Evolutionary conservation across 1,139 yeast genomes (phyloP).

Genomic region (Candida neerlandica): DNA sequence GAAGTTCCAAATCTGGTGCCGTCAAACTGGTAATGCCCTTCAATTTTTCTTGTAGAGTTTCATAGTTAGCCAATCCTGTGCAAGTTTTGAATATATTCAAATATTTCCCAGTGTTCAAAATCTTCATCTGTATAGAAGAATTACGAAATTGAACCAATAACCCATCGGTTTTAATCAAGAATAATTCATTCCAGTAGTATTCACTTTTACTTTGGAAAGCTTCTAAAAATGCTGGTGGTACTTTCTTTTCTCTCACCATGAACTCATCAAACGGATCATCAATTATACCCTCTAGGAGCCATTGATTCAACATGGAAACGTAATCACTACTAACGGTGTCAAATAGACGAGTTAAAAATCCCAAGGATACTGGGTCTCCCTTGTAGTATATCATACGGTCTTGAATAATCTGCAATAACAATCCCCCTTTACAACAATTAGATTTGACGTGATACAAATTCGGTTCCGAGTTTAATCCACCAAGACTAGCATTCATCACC

Average conservation of each 20-base stretch:
- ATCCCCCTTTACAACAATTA: slow-evolving; percentile 67
- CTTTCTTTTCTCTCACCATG: slow-evolving; percentile 54
- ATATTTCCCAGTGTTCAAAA: slow-evolving; percentile 83
- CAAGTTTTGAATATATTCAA: slow-evolving; percentile 72
- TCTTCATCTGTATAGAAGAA: slow-evolving; percentile 60
- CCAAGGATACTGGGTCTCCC: slow-evolving; percentile 65
- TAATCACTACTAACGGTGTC: slow-evolving; percentile 66
- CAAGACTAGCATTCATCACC: slow-evolving; percentile 30
- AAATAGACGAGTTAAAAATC: slow-evolving; percentile 55
- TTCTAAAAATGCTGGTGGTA: slow-evolving; percentile 31
- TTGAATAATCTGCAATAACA: slow-evolving; percentile 64
- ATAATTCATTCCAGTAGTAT: slow-evolving; percentile 86
- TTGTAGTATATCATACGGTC: slow-evolving; percentile 54
- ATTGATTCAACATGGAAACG: slow-evolving; percentile 66
- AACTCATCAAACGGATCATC: slow-evolving; percentile 86
- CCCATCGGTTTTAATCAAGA: slow-evolving; percentile 74
- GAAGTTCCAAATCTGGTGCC: slow-evolving; percentile 59
- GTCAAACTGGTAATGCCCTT: slow-evolving; percentile 46
- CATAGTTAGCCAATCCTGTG: slow-evolving; percentile 43
- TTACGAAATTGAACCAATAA: slow-evolving; percentile 65
- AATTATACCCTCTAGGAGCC: slow-evolving; percentile 78
- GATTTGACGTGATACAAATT: slow-evolving; percentile 29
- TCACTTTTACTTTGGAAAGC: slow-evolving; percentile 59
- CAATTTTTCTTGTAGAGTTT: slow-evolving; percentile 29
- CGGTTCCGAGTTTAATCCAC: slow-evolving; percentile 20